A percentile compares a stretch with the other conserved stretches of the same genome.
phyloP scores from a whole-genome alignment of 208 protist species.

The Crithidia thermophila region DNA sequence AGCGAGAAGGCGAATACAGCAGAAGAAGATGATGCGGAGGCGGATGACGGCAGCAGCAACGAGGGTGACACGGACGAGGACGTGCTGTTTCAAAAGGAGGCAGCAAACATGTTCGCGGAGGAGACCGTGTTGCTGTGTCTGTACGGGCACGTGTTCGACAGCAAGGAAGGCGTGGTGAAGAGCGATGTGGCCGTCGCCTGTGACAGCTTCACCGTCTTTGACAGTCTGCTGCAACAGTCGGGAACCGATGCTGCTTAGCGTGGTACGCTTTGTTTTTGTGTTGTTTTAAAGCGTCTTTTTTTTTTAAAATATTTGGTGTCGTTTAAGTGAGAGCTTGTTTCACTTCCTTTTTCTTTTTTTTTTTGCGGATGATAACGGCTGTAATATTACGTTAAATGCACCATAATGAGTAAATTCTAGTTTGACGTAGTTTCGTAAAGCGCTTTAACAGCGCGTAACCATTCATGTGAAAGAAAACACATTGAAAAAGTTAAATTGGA shows the following conservation, averaged over 20 bases:
- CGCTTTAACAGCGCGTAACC: no score
- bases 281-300: neutral
- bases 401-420: no score
- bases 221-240: conserved; percentile 12
- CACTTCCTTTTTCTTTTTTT: neutral
- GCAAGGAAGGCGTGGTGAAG: neutral
- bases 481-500: no score
- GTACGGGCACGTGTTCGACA: conserved; percentile 36
- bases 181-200: neutral
- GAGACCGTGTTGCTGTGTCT: conserved; percentile 52
- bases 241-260: neutral
- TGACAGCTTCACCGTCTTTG: conserved; percentile 17
- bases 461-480: no score
- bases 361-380: neutral
- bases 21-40: conserved; percentile 8
- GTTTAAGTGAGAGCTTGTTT: no score
- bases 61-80: conserved; percentile 42
- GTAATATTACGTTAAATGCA: no score
- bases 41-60: conserved; percentile 19
- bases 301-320: no score
- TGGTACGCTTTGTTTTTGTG: no score
- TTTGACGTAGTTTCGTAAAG: no score
- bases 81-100: conserved; percentile 86
- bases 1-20: neutral
- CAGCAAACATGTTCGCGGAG: conserved; percentile 88